Conservation (phyloP, 2,329 filamentous ascomycete species). For the Claviceps humidiphila region DNA sequence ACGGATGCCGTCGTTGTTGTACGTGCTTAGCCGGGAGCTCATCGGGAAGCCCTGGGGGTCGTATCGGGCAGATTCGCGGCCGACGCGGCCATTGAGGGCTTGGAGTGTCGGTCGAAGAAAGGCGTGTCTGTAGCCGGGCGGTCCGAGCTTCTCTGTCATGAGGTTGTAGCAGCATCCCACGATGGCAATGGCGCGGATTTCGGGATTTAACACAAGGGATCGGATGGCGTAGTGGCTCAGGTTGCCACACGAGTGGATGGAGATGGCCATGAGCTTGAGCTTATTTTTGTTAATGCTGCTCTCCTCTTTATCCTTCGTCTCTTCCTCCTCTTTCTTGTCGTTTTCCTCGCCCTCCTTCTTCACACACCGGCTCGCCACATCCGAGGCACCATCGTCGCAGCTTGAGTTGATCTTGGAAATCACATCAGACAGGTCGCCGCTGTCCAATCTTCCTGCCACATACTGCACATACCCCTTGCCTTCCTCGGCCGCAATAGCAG, state of each 20-base stretch:
- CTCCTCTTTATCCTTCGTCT: slow-evolving; percentile 2
- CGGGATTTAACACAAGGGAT: slow-evolving; percentile 70
- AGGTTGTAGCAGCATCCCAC: slow-evolving; percentile 98
- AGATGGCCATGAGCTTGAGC: slow-evolving; percentile 67
- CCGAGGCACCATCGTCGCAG: slow-evolving; percentile 3
- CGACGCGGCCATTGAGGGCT: slow-evolving; percentile 53
- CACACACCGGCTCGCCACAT: not conserved
- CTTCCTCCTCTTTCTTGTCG: not conserved
- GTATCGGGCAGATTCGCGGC: slow-evolving; percentile 53
- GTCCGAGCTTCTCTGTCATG: slow-evolving; percentile 76
- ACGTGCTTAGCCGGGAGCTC: slow-evolving; percentile 54
- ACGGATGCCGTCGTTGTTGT: slow-evolving; percentile 51
- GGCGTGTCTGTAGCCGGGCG: slow-evolving; percentile 75
- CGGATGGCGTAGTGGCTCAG: slow-evolving; percentile 90
- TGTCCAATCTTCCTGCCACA: slow-evolving; percentile 59
- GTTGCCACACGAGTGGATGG: slow-evolving; percentile 94
- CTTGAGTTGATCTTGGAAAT: slow-evolving; percentile 42
- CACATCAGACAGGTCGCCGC: slow-evolving; percentile 57
- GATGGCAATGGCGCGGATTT: slow-evolving; percentile 81
- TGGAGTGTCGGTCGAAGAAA: slow-evolving; percentile 58
- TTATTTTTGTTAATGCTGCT: slow-evolving; percentile 15
- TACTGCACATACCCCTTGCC: slow-evolving; percentile 64
- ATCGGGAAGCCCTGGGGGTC: slow-evolving; percentile 93
- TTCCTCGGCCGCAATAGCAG: slow-evolving; percentile 41
- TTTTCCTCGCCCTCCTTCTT: not conserved